phyloP scores from a whole-genome alignment of 257 asterid genomes.

The Nicotiana attenuata region DNA sequence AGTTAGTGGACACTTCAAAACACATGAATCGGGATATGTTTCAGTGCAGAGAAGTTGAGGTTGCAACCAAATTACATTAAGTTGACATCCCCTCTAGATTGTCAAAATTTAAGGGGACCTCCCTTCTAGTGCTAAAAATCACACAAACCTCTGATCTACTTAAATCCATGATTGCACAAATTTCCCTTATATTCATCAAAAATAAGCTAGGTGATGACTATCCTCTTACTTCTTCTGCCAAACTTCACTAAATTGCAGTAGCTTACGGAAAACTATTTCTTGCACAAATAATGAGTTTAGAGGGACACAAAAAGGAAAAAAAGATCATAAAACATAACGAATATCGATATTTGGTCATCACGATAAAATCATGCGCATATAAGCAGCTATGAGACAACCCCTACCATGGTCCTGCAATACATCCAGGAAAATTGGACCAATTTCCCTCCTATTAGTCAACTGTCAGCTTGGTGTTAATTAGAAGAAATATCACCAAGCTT shows the following conservation, averaged over 20 bases:
- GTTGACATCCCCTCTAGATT: not conserved
- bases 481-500: slow-evolving; percentile 2
- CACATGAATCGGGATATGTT: not conserved
- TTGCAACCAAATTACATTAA: not conserved
- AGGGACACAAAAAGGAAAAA: not conserved
- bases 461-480: not conserved
- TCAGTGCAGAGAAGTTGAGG: not conserved
- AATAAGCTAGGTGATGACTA: not conserved
- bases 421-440: not conserved
- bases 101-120: not conserved
- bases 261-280: not conserved
- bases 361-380: not conserved
- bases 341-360: not conserved
- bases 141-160: not conserved
- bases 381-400: not conserved
- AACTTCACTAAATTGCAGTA: not conserved
- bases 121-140: not conserved
- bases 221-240: not conserved
- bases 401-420: not conserved
- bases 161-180: not conserved
- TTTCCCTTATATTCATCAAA: not conserved
- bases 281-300: not conserved
- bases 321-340: not conserved
- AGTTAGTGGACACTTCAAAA: not conserved
- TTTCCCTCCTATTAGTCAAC: not conserved